Percentiles rank a stretch among this genome's conserved stretches.
Evolutionary conservation across 306 rosid species (phyloP).

Genomic region (Delonix regia): DNA sequence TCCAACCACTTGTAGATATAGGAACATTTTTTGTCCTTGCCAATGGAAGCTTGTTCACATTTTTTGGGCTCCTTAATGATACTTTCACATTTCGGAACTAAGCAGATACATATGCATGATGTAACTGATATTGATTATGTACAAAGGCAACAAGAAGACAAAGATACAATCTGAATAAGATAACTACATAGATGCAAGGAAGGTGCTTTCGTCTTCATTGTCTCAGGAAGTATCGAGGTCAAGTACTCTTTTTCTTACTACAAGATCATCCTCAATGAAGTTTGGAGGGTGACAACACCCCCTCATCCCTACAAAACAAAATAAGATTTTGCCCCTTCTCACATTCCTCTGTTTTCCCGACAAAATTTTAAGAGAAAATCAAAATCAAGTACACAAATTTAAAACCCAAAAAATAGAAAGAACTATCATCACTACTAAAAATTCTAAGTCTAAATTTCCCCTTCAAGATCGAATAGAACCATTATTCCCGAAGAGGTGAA

Average conservation of each 20-base stretch:
- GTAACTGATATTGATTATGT: not conserved
- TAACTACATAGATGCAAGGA: not conserved
- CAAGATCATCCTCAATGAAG: not conserved
- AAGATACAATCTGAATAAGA: not conserved
- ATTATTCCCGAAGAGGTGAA: constrained; percentile 20
- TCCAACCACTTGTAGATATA: not conserved
- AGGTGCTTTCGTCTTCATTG: not conserved
- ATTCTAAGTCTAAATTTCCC: constrained; percentile 37
- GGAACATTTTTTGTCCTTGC: constrained; percentile 14
- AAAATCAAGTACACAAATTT: not conserved
- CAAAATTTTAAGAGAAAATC: constrained; percentile 23
- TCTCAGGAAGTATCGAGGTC: constrained; percentile 3
- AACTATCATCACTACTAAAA: constrained; percentile 38
- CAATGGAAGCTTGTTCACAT: constrained; percentile 35
- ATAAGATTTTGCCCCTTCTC: not conserved
- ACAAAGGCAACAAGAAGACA: constrained; percentile 2
- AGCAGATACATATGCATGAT: not conserved
- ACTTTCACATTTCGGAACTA: not conserved
- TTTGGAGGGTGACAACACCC: not conserved
- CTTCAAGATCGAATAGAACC: constrained; percentile 31
- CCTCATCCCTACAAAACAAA: not conserved
- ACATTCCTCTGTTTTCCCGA: not conserved
- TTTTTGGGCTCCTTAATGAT: constrained; percentile 15
- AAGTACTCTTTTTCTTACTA: not conserved
- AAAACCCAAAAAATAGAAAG: not conserved